Percentiles rank a stretch among this genome's conserved stretches.
Conservation (phyloP, 2,329 filamentous ascomycete genomes). For the Gremmenia infestans region DNA sequence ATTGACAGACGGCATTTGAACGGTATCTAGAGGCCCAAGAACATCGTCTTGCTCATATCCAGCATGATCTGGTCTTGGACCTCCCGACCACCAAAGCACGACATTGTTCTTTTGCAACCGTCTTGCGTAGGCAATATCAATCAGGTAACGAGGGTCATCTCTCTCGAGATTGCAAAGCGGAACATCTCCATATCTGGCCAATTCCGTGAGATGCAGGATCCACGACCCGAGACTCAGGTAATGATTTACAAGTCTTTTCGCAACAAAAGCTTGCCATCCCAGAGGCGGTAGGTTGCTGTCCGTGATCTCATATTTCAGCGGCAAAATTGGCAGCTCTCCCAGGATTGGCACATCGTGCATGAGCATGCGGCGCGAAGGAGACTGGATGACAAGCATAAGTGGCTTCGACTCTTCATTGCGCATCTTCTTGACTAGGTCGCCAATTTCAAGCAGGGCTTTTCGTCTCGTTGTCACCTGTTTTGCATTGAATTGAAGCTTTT, state of each 20-base stretch:
- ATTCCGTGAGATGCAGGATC: constrained; percentile 80
- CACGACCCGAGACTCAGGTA: constrained; percentile 92
- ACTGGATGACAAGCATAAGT: constrained; percentile 83
- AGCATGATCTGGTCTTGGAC: constrained; percentile 85
- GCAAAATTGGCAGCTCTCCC: constrained; percentile 77
- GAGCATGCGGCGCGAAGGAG: constrained; percentile 74
- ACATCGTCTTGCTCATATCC: constrained; percentile 94
- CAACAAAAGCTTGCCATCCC: constrained; percentile 88
- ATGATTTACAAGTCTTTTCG: constrained; percentile 78
- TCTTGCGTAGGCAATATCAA: constrained; percentile 91
- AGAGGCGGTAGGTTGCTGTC: constrained; percentile 87
- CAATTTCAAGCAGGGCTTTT: constrained; percentile 82
- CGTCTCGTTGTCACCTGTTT: constrained; percentile 84
- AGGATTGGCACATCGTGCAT: constrained; percentile 81
- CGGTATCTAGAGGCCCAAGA: constrained; percentile 72
- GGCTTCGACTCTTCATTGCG: constrained; percentile 78
- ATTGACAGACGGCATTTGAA: constrained; percentile 90
- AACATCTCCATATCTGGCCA: constrained; percentile 88
- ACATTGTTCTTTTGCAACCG: constrained; percentile 87
- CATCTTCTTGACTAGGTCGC: constrained; percentile 85
- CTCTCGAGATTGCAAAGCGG: constrained; percentile 93
- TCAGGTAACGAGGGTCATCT: constrained; percentile 90
- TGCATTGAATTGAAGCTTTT: constrained; percentile 78
- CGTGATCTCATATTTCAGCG: constrained; percentile 73
- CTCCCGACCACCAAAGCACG: constrained; percentile 93